A percentile compares a stretch with the other conserved stretches of the same genome.
These are phyloP conservation scores for Davidsoniella virescens DNA, from an alignment of 2,329 filamentous ascomycete species.

Conservation along the genomic window DNA sequence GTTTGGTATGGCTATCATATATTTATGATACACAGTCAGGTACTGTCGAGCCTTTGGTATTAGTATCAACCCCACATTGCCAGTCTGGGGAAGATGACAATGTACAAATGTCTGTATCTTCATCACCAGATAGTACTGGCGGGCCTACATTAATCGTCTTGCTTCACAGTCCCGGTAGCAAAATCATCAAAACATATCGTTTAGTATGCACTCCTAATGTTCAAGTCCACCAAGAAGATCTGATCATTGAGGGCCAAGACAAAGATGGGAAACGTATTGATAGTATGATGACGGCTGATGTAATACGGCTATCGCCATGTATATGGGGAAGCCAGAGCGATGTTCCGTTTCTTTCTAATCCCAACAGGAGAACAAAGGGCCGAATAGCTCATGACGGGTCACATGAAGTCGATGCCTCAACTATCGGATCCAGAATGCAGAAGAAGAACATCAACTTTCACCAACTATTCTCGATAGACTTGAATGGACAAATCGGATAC, in stretches of 20 bases:
- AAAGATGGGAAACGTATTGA: neutral
- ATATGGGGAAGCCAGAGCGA: constrained; percentile 8
- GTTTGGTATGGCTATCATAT: constrained; percentile 10
- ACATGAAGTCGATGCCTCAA: neutral
- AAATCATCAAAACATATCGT: neutral
- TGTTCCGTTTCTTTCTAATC: neutral
- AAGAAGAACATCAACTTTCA: constrained; percentile 27
- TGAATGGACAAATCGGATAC: constrained; percentile 28
- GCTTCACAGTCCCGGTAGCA: no score
- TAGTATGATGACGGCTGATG: neutral
- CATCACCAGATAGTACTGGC: neutral
- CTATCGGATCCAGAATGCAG: constrained; percentile 19
- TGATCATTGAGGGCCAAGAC: neutral
- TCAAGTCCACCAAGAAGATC: neutral
- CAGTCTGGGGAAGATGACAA: constrained; percentile 1
- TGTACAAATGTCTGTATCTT: constrained; percentile 3
- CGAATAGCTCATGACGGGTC: neutral
- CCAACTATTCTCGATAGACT: constrained; percentile 28
- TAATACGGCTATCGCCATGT: neutral
- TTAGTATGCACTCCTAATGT: neutral
- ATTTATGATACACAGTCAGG: neutral
- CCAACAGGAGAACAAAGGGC: neutral
- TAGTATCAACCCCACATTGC: neutral
- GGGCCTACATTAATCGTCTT: no score
- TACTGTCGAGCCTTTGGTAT: neutral